Conservation (phyloP, 352 stramenopile species). For the Poterioochromonas sp. region DNA sequence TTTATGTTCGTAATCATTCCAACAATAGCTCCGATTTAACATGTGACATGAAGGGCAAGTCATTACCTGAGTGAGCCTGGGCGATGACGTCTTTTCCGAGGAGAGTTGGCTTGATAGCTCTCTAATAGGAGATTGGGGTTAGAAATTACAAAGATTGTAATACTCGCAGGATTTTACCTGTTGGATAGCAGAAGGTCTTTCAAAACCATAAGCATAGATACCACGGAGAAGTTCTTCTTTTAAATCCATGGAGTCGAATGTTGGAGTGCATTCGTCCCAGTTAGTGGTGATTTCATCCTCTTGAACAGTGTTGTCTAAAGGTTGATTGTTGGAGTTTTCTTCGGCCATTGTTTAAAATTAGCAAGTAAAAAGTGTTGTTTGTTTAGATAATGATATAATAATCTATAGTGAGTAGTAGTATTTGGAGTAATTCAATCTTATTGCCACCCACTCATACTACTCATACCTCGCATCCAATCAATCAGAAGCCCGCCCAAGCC, state of each 20-base stretch:
- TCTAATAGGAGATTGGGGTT: neutral
- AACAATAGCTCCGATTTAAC: neutral
- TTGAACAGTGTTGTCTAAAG: no score
- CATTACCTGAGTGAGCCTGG: constrained; percentile 90
- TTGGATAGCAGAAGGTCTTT: constrained; percentile 99
- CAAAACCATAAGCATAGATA: constrained; percentile 99
- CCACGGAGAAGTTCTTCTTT: constrained; percentile 94
- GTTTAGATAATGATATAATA: no score
- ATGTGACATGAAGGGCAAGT: neutral
- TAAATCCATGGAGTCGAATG: constrained; percentile 97
- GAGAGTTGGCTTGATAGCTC: constrained; percentile 91
- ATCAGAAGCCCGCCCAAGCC: no score
- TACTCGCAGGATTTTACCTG: constrained; percentile 49
- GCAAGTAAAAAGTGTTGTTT: no score
- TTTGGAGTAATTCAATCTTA: no score
- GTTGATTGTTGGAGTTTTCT: no score
- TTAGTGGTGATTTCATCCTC: constrained; percentile 80
- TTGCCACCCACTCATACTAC: no score
- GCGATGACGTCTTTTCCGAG: constrained; percentile 95
- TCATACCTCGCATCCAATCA: no score
- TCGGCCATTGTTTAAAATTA: no score
- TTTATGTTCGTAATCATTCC: constrained; percentile 42
- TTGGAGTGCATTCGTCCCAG: constrained; percentile 95
- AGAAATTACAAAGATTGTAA: neutral
- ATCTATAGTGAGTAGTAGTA: no score